Conservation (phyloP, 1,139 yeast species). For the Candida sanyaensis region DNA sequence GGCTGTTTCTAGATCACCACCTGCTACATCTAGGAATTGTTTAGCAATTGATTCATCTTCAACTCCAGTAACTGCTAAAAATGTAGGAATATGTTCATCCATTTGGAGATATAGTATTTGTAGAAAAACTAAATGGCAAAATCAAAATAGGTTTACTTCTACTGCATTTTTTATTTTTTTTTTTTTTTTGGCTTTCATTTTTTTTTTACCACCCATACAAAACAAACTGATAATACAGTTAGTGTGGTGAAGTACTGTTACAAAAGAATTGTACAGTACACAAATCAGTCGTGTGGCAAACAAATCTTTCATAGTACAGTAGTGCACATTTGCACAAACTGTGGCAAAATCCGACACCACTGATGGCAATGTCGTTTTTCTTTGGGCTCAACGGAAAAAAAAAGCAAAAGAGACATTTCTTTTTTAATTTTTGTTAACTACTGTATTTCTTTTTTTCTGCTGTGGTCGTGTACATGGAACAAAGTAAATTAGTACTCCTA, state of each 20-base stretch:
- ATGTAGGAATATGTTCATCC: constrained; percentile 53
- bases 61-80: constrained; percentile 82
- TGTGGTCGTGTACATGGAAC: background rate
- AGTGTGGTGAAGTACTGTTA: no score
- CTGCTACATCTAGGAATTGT: constrained; percentile 79
- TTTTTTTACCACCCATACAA: no score
- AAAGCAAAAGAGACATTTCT: background rate
- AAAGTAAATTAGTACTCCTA: background rate
- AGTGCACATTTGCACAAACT: background rate
- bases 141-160: no score
- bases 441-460: background rate
- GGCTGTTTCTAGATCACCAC: constrained; percentile 80
- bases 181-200: no score
- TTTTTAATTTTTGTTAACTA: no score
- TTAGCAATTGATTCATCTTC: constrained; percentile 69
- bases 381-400: no score
- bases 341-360: background rate
- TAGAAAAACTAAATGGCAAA: no score
- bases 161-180: no score
- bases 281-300: background rate
- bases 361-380: background rate
- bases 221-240: no score
- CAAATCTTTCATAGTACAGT: background rate
- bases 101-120: constrained; percentile 2
- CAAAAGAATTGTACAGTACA: no score